Percentiles rank a stretch among this genome's conserved stretches.
Evolutionary conservation across 768 basidiomycete species (phyloP).

Genomic region (Tylopilus vinaceipallidus): DNA sequence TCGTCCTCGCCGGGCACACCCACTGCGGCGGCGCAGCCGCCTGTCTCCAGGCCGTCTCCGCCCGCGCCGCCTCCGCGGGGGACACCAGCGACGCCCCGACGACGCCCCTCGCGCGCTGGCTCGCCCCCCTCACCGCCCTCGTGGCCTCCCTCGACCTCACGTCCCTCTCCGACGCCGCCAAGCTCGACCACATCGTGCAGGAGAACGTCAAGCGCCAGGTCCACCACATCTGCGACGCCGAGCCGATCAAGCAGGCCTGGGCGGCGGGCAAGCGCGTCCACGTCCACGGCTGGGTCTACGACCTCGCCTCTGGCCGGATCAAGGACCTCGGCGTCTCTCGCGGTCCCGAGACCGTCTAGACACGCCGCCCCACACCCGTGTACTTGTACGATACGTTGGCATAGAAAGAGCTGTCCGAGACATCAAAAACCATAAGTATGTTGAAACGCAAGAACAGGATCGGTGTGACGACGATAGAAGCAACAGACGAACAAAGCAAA

Average conservation of each 20-base stretch:
- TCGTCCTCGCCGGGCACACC: constrained; percentile 81
- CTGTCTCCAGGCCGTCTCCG: constrained; percentile 41
- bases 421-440: no score
- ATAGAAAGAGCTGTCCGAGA: no score
- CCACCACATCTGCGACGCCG: constrained; percentile 45
- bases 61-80: constrained; percentile 1
- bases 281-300: constrained; percentile 78
- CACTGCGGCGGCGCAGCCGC: constrained; percentile 76
- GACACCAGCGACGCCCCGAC: constrained; percentile 21
- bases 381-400: no score
- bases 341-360: neutral
- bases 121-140: constrained; percentile 62
- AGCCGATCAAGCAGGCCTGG: constrained; percentile 48
- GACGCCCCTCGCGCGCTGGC: constrained; percentile 65
- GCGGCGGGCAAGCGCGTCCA: constrained; percentile 38
- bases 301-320: constrained; percentile 56
- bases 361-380: no score
- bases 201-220: constrained; percentile 62
- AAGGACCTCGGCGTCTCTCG: constrained; percentile 54
- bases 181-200: constrained; percentile 48
- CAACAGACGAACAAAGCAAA: constrained; percentile 1
- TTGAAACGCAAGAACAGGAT: no score
- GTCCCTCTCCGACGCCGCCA: constrained; percentile 33
- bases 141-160: constrained; percentile 43
- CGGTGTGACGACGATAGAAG: constrained; percentile 4